Evolutionary conservation across 805 yeast species (phyloP).

Genomic region (Sporopachydermia lactativora): DNA sequence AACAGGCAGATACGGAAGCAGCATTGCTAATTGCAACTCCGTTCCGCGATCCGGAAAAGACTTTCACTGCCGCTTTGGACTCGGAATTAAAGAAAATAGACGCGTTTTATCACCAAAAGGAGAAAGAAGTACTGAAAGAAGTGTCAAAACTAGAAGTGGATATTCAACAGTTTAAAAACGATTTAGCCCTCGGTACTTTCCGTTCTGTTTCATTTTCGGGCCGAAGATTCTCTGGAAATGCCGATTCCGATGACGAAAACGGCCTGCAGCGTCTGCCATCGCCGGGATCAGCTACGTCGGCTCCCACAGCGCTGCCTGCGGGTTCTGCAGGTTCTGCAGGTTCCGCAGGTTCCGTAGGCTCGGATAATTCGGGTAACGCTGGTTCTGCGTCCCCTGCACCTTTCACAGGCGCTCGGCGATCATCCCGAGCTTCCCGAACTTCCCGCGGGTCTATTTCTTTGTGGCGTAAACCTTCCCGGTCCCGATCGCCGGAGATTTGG

Average conservation of each 20-base stretch:
- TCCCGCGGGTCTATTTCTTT: too few species aligned
- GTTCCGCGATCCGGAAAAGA: slow-evolving; percentile 29
- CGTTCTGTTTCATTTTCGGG: slow-evolving; percentile 7
- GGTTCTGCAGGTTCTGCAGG: too few species aligned
- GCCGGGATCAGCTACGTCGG: too few species aligned
- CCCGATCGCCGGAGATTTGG: slow-evolving; percentile 9
- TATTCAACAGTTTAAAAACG: slow-evolving; percentile 41
- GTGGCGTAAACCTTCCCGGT: too few species aligned
- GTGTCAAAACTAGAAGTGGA: slow-evolving; percentile 48
- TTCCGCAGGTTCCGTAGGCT: too few species aligned
- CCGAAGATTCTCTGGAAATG: neutral
- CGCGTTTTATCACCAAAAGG: slow-evolving; percentile 56
- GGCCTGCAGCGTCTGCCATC: neutral
- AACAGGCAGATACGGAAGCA: slow-evolving; percentile 13
- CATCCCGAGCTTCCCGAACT: too few species aligned
- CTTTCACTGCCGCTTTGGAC: slow-evolving; percentile 63
- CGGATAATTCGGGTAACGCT: too few species aligned
- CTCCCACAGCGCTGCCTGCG: too few species aligned
- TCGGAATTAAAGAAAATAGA: slow-evolving; percentile 67
- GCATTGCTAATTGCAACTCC: slow-evolving; percentile 18
- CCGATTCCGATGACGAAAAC: slow-evolving; percentile 6
- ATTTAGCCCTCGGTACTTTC: slow-evolving; percentile 16
- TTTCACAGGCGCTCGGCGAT: too few species aligned
- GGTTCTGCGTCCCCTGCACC: too few species aligned
- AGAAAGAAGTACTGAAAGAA: slow-evolving; percentile 36